Conservation (phyloP, 2,329 filamentous ascomycete genomes). For the Curvularia hawaiiensis region DNA sequence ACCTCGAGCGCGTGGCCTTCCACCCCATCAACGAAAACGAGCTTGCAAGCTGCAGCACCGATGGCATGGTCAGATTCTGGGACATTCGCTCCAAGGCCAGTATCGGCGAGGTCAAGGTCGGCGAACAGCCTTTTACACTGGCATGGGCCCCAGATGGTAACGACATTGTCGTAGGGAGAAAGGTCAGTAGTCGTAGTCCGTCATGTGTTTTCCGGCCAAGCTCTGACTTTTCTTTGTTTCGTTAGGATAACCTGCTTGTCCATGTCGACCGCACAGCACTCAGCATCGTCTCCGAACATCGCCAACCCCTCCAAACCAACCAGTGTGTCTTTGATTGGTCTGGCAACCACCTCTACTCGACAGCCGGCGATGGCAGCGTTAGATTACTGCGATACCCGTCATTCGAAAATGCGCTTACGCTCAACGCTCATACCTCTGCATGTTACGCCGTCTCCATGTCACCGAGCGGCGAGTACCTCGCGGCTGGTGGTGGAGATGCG, state of each 20-base stretch:
- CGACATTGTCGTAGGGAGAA: constrained; percentile 73
- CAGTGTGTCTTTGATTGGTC: constrained; percentile 76
- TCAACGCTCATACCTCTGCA: constrained; percentile 75
- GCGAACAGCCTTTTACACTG: constrained; percentile 70
- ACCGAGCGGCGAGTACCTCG: constrained; percentile 72
- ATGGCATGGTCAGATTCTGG: constrained; percentile 80
- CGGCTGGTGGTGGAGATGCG: constrained; percentile 76
- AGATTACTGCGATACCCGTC: constrained; percentile 63
- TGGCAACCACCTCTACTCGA: constrained; percentile 71
- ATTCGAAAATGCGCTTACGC: constrained; percentile 57
- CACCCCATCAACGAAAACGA: constrained; percentile 79
- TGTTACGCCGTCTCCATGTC: constrained; percentile 72
- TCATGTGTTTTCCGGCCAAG: no score
- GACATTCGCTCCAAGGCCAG: constrained; percentile 75
- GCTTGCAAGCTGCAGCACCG: constrained; percentile 73
- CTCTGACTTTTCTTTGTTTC: neutral
- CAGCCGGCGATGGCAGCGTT: constrained; percentile 72
- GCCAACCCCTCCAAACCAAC: constrained; percentile 70
- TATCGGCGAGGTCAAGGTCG: constrained; percentile 68
- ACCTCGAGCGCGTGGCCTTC: constrained; percentile 76
- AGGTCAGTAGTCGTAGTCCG: constrained; percentile 54
- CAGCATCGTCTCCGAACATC: constrained; percentile 62
- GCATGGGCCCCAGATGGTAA: constrained; percentile 76
- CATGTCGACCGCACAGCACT: constrained; percentile 65
- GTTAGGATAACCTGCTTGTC: constrained; percentile 65